Percentiles rank a stretch among this genome's conserved stretches.
Evolutionary conservation across 2,329 filamentous ascomycete species (phyloP).

Genomic region (Colletotrichum somersetense): DNA sequence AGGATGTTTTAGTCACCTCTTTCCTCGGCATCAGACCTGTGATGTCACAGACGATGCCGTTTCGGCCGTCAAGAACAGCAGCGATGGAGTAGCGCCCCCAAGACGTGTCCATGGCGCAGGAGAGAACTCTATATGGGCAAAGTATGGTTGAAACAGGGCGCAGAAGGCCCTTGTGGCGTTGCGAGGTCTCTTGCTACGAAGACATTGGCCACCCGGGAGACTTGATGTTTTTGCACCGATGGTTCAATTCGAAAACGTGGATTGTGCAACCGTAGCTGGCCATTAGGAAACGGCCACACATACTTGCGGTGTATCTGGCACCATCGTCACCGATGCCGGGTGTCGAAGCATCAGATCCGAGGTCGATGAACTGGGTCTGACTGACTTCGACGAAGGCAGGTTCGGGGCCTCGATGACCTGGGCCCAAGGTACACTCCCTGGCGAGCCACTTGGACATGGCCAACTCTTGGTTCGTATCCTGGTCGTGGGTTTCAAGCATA

Average conservation of each 20-base stretch:
- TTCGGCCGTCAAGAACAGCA: conserved; percentile 69
- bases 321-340: neutral
- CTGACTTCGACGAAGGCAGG: conserved; percentile 51
- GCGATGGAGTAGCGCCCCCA: conserved; percentile 67
- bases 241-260: conserved; percentile 64
- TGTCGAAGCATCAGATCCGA: conserved; percentile 28
- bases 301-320: conserved; percentile 63
- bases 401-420: conserved; percentile 9
- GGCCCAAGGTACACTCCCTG: conserved; percentile 53
- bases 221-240: conserved; percentile 50
- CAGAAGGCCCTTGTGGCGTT: conserved; percentile 48
- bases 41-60: conserved; percentile 72
- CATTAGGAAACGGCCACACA: conserved; percentile 70
- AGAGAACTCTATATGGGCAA: conserved; percentile 69
- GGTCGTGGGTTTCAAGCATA: neutral
- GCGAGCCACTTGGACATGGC: conserved; percentile 58
- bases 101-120: conserved; percentile 73
- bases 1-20: neutral
- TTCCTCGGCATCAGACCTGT: conserved; percentile 39
- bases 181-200: conserved; percentile 7
- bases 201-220: conserved; percentile 46
- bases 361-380: conserved; percentile 53
- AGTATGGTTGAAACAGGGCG: conserved; percentile 64
- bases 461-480: conserved; percentile 46
- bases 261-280: conserved; percentile 66